Evolutionary conservation across 2,329 filamentous ascomycete species (phyloP), one percentile per base, ranked within the genome.

Genomic region (Dactylonectria macrodidyma): DNA sequence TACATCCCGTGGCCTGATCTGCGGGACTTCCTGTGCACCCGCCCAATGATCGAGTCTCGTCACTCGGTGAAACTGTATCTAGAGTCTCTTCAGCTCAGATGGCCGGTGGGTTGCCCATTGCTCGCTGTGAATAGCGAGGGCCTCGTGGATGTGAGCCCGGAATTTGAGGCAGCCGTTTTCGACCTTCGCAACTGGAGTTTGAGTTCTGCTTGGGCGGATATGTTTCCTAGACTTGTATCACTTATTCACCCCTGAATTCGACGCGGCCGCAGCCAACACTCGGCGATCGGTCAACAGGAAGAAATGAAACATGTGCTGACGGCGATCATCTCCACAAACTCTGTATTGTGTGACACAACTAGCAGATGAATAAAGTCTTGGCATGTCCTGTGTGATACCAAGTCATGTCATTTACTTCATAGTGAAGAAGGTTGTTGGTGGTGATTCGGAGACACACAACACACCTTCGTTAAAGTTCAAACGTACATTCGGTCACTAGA

Each of bases 1-100:
- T 75, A 72, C 58, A 72, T 75, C 38, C 73, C 73, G 3, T 75
- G 73, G 73, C 73, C 73, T n/a, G 68, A 67, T 12, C 63, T 75
- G 16, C 71, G 73, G 22, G 69, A 75, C 41, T 74, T 65, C 57
- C 62, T 75, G 6, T 75, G 73, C 14, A 67, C 66, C 8, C 68
- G 73, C 55, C 70, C 69, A 36, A 62, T 69, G 26, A 52, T 66
- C 19, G 67, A 74, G 56, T 67, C 67, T 1, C 62, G 73, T 5
- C 73, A 75, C 46, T 74, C 73, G 0, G 72, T 73, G 19, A 73
- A 72, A 36, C 67, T 75, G 26, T 75, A 75, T 36, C 68, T 75
- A 0, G 67, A 71, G 10, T 75, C 73, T 2, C 34, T 75, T 5
- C 66, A 69, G 19, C 55, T 75, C 4, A 65, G 61, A 8, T 75